These are phyloP conservation scores for Quercus tomentella DNA, from an alignment of 331 rosid genomes.

Conservation along the genomic window DNA sequence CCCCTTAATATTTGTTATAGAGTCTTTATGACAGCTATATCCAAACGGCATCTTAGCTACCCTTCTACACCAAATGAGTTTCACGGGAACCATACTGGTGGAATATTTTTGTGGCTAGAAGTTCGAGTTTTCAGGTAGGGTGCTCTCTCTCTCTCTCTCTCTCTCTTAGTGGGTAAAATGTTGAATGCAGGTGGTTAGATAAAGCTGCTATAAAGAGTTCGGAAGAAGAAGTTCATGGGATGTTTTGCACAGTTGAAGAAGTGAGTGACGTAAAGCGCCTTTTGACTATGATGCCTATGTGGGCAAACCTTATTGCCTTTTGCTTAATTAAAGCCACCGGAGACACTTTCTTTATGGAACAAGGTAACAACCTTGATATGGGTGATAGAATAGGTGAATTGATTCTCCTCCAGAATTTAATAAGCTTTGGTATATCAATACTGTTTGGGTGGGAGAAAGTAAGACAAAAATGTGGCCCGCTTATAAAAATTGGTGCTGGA, in stretches of 20 bases:
- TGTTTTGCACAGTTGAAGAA: not conserved
- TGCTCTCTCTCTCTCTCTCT: too few species aligned
- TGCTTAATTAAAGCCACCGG: not conserved
- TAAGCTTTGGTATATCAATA: too few species aligned
- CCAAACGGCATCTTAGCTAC: too few species aligned
- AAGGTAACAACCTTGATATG: not conserved
- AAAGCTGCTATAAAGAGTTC: not conserved
- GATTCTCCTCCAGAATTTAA: too few species aligned
- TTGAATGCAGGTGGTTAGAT: not conserved
- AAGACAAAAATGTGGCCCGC: not conserved
- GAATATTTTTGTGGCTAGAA: too few species aligned
- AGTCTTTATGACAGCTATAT: too few species aligned
- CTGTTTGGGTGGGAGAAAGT: too few species aligned
- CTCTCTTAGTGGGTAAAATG: too few species aligned
- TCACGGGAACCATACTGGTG: too few species aligned
- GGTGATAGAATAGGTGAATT: not conserved
- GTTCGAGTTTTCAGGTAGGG: too few species aligned
- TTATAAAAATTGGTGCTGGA: not conserved
- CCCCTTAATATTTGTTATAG: too few species aligned
- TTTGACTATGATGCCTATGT: not conserved
- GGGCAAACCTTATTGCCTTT: not conserved
- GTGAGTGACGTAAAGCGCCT: conserved; percentile 3
- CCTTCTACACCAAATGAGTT: too few species aligned
- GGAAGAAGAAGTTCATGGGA: not conserved
- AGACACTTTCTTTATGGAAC: not conserved